Base-by-base conservation (phyloP, 768 basidiomycete genomes). In the Filobasidium floriforme region DNA sequence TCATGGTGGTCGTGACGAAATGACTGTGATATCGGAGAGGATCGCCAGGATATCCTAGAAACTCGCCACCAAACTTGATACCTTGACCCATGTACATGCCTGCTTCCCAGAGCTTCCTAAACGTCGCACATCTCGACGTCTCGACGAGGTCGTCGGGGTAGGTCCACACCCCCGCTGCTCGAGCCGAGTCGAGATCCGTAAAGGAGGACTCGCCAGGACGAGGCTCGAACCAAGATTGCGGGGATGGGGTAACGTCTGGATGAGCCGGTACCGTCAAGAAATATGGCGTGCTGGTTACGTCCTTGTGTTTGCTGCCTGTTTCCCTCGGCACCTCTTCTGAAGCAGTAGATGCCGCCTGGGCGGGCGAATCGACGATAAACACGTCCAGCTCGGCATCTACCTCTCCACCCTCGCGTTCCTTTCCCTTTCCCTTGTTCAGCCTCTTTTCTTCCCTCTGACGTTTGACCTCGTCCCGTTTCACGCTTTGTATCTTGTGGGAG, bases 21-120 rank as follows among this genome's bases (percentile, higher is more conserved):
- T 99, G 96, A 1, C 94, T 96, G 75, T 99, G 96, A 77, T 94
- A 99, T 28, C 96, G 85, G 61, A 98, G 80, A 10, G 93, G 92
- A 76, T 99, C 92, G 63, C 92, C 94, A 61, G 96, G 96, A 79
- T 99, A 99, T 0, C 97, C 89, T 52, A 99, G 80, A 77, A 91
- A 97, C 72, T 98, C 92, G 1, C 92, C 93, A 7, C 96, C 96
- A 73, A 99, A 99, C 77, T 88, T 89, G 77, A 93, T 85, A 0
- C 92, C 93, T 0, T 85, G 85, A 57, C 92, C 92, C 85, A 96
- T 84, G 76, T 85, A 96, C 75, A 87, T 87, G 0, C 89, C 90
- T 77, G 87, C 84, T 68, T 87, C 85, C 88, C 89, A 90, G 14
- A 96, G 76, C 69, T 85, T 86, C 52, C 83, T 83, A 76, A 92